These are phyloP conservation scores for Podaxis pistillaris DNA, from an alignment of 768 basidiomycete species.

Conservation along the genomic window DNA sequence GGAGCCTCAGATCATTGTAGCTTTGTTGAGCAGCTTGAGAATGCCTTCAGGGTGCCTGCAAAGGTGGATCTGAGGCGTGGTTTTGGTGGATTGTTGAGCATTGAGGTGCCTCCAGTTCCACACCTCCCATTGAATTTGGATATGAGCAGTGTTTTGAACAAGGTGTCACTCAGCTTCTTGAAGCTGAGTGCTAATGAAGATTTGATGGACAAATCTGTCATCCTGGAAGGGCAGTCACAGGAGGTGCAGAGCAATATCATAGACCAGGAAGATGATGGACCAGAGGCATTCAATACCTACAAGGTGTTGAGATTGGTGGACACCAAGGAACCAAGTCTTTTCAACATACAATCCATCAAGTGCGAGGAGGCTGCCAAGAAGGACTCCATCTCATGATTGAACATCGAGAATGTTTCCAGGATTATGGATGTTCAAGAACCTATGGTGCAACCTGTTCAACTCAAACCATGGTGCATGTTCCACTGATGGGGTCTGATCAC, in stretches of 20 bases:
- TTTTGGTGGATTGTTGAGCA: constrained; percentile 34
- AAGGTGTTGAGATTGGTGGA: constrained; percentile 31
- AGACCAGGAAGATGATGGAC: not conserved
- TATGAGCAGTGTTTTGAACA: not conserved
- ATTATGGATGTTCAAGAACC: constrained; percentile 32
- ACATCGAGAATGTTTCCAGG: constrained; percentile 16
- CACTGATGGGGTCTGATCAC: constrained; percentile 32
- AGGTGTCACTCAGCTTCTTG: not conserved
- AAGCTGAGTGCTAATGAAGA: not conserved
- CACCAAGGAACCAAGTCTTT: constrained; percentile 25
- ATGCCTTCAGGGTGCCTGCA: constrained; percentile 77
- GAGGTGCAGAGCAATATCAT: constrained; percentile 16
- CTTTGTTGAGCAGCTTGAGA: constrained; percentile 82
- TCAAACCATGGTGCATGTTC: constrained; percentile 25
- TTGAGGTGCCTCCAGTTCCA: constrained; percentile 53
- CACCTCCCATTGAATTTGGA: constrained; percentile 34
- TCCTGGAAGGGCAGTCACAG: constrained; percentile 13
- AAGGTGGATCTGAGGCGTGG: constrained; percentile 58
- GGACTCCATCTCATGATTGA: constrained; percentile 7
- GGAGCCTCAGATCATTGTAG: constrained; percentile 67
- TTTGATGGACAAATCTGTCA: constrained; percentile 19
- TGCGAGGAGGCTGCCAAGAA: constrained; percentile 14
- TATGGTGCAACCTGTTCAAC: constrained; percentile 19
- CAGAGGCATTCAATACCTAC: constrained; percentile 22
- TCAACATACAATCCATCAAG: constrained; percentile 13